These are phyloP conservation scores for Ophiostoma novo-ulmi DNA, from an alignment of 2,329 filamentous ascomycete genomes.

Conservation along the genomic window DNA sequence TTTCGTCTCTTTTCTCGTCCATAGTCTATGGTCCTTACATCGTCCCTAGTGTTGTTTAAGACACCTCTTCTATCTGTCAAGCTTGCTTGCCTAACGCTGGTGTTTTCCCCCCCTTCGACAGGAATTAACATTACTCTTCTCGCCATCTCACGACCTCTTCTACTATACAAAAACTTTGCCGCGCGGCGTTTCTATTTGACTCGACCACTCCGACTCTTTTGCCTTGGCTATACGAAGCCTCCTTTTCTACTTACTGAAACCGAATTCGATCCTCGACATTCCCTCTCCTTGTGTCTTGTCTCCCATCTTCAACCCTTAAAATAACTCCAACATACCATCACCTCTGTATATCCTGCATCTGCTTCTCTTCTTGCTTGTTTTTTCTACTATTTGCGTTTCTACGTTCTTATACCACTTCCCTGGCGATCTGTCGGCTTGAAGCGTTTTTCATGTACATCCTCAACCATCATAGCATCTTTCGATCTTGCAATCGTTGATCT, in stretches of 20 bases:
- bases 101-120: background rate
- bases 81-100: conserved; percentile 10
- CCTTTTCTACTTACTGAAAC: background rate
- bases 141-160: background rate
- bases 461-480: background rate
- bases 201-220: background rate
- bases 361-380: conserved; percentile 12
- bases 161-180: background rate
- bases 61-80: background rate
- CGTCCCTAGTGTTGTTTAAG: background rate
- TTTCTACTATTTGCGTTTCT: conserved; percentile 10
- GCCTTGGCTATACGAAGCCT: background rate
- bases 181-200: background rate
- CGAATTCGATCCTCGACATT: background rate
- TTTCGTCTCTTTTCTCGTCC: background rate
- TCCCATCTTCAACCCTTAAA: background rate
- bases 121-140: background rate
- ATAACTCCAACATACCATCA: background rate
- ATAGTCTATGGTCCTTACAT: too few relatives aligned
- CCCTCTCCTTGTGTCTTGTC: background rate
- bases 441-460: conserved; percentile 3
- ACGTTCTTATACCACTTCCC: conserved; percentile 11
- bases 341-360: conserved; percentile 5
- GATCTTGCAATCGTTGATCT: background rate
- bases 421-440: background rate